Evolutionary conservation across 1,284 basidiomycete species (phyloP).

Genomic region (Ceratobasidium sp.): DNA sequence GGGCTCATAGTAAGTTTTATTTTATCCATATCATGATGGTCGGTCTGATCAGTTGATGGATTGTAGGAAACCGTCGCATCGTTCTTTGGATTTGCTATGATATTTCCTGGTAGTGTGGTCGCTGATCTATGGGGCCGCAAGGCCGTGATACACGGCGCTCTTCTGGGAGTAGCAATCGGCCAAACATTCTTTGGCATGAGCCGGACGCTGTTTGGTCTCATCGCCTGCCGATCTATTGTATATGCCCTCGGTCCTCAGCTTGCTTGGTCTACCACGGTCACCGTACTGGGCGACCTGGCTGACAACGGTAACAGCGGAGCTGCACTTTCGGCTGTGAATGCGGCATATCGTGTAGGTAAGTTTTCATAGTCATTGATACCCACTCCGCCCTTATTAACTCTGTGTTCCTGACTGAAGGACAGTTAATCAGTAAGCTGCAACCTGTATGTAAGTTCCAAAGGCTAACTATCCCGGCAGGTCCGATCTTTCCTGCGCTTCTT

Average conservation of each 20-base stretch:
- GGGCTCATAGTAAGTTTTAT: constrained; percentile 13
- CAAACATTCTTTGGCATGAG: constrained; percentile 25
- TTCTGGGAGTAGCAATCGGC: constrained; percentile 27
- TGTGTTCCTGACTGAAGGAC: not conserved
- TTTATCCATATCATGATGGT: not conserved
- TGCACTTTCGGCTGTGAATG: constrained; percentile 36
- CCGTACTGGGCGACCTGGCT: constrained; percentile 18
- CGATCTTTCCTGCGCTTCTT: constrained; percentile 18
- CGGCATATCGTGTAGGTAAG: constrained; percentile 31
- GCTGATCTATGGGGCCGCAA: constrained; percentile 35
- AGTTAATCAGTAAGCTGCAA: constrained; percentile 29
- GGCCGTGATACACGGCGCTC: constrained; percentile 11
- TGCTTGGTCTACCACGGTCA: constrained; percentile 23
- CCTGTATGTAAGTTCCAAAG: not conserved
- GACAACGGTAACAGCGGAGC: constrained; percentile 7
- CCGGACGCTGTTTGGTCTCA: constrained; percentile 7
- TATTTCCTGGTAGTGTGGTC: constrained; percentile 35
- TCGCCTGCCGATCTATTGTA: constrained; percentile 24
- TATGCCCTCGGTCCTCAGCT: constrained; percentile 37
- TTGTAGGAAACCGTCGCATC: constrained; percentile 40
- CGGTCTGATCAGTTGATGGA: not conserved
- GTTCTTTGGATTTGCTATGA: constrained; percentile 23
- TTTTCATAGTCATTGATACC: too few species aligned
- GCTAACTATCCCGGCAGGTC: constrained; percentile 2
- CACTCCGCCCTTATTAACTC: not conserved